Base-by-base conservation (phyloP, 805 yeast species). In the Yamadazyma nakazawae region DNA sequence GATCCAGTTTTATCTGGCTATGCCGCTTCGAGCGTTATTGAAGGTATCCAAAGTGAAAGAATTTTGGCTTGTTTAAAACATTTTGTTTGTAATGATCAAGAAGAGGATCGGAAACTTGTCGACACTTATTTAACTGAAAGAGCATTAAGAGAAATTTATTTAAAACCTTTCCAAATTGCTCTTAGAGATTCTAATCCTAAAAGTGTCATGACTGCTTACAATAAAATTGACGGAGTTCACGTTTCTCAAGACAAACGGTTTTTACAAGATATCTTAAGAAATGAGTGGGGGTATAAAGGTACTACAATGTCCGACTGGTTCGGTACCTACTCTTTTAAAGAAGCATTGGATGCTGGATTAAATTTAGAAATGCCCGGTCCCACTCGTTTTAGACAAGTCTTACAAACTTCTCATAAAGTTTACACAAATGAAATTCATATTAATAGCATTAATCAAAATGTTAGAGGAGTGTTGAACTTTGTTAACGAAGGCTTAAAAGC, bases 321-420 rank as follows among this genome's bases (percentile, higher is more conserved):
- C 57, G 88, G 87, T 21, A 70, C 74, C 9, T 80, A 76, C 59
- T 69, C 81, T 13, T 63, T 65, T 32, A 67, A 66, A 37, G 74
- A 69, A 37, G 55, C 82, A 12, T 58, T 81, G 40, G 69, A 73
- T 35, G 78, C 79, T 31, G 86, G 87, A 7, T 64, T 82, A 46
- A 83, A 81, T 57, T 64, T 82, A 54, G 88, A 82, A 60, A 80
- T 80, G 84, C 88, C 88, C 1, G 88, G 87, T 32, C 79, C 81
- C 16, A 64, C 81, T 2, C 61, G 74, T 39, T 72, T 71, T 60
- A 60, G 82, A 64, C 64, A 74, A 52, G 62, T 62, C 1, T 62
- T 61, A 25, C 61, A 70, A 11, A 61, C 79, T 14, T 50, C 66
- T 7, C 80, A 75, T 54, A 72, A 74, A 37, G 64, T 79, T 17